Percentiles rank a stretch among this genome's conserved stretches.
Conservation (phyloP, 2,329 filamentous ascomycete species). For the Clonostachys sp. region DNA sequence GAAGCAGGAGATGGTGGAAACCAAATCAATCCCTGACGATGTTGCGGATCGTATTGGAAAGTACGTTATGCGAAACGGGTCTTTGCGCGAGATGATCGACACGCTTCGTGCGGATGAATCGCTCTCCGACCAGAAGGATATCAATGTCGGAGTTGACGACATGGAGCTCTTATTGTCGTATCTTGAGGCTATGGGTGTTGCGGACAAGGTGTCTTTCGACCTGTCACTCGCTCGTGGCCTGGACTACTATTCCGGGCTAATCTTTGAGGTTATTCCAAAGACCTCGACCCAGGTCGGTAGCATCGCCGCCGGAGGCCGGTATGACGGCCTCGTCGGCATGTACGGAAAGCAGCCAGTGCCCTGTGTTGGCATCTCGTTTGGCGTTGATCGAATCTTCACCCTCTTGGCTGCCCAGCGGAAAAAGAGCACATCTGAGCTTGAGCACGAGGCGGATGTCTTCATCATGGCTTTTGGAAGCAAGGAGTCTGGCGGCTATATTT, state of each 20-base stretch:
- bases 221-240: constrained; percentile 83
- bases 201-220: constrained; percentile 79
- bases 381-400: constrained; percentile 91
- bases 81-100: constrained; percentile 63
- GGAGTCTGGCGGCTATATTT: constrained; percentile 26
- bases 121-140: constrained; percentile 66
- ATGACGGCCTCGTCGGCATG: constrained; percentile 92
- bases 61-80: constrained; percentile 73
- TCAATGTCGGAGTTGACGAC: constrained; percentile 76
- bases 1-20: constrained; percentile 82
- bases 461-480: constrained; percentile 94
- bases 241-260: constrained; percentile 87
- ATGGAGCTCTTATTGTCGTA: constrained; percentile 79
- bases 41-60: constrained; percentile 85
- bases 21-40: constrained; percentile 69
- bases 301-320: constrained; percentile 84
- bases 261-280: constrained; percentile 70
- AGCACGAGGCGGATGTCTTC: constrained; percentile 73
- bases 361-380: constrained; percentile 71
- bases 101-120: constrained; percentile 62
- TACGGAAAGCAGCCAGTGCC: constrained; percentile 82
- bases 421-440: constrained; percentile 54
- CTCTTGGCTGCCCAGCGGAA: constrained; percentile 76
- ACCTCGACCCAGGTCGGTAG: constrained; percentile 63
- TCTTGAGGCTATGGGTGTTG: constrained; percentile 69